These are phyloP conservation scores for Sequoia sempervirens DNA, from an alignment of 75 land plant genomes.

Conservation along the genomic window DNA sequence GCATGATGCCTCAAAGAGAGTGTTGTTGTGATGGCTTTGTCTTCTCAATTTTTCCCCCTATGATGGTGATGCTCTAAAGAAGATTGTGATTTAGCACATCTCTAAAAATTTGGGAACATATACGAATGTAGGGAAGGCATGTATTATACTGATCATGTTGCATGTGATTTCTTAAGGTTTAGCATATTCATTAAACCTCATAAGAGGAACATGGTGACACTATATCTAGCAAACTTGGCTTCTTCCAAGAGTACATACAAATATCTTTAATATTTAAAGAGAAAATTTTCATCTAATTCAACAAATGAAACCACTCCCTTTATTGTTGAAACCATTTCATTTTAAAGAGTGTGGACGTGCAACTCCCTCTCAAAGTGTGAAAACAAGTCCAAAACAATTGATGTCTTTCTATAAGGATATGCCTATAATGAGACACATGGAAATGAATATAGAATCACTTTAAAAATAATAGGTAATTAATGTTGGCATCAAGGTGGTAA, in stretches of 20 bases:
- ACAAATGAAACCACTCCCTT: conserved; percentile 13
- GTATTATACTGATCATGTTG: not conserved
- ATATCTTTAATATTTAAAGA: not conserved
- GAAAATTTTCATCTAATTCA: conserved; percentile 4
- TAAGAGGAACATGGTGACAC: not conserved
- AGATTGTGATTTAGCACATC: no score
- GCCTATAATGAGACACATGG: conserved; percentile 38
- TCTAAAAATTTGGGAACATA: no score
- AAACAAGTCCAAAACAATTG: conserved; percentile 35
- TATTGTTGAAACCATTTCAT: conserved; percentile 28
- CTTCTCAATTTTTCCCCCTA: no score
- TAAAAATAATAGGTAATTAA: conserved; percentile 44
- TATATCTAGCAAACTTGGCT: not conserved
- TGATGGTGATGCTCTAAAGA: no score
- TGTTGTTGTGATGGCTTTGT: no score
- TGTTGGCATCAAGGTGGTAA: conserved; percentile 34
- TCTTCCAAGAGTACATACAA: not conserved
- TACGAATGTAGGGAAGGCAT: not conserved
- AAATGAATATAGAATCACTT: conserved; percentile 37
- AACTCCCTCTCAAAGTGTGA: conserved; percentile 23
- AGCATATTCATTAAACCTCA: not conserved
- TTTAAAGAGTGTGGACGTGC: conserved; percentile 20
- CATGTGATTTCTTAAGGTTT: not conserved
- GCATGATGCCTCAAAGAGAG: no score
- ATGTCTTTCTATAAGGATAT: conserved; percentile 29